Evolutionary conservation across 2,329 filamentous ascomycete species (phyloP).

Genomic region (Neurospora sp.): DNA sequence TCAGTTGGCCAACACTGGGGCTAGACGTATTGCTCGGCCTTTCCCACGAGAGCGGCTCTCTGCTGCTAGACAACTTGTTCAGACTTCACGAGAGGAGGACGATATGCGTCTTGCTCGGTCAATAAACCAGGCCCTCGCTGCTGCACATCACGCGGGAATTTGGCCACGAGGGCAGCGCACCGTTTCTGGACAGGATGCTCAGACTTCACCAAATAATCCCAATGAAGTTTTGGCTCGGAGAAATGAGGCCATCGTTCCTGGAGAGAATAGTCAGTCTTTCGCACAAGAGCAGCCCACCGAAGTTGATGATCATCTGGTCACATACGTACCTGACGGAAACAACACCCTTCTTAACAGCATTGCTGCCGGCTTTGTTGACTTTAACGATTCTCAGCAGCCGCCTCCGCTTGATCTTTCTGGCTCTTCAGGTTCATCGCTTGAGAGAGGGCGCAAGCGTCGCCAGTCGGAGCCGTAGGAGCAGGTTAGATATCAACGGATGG

Average conservation of each 20-base stretch:
- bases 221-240: not conserved
- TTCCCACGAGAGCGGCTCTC: not conserved
- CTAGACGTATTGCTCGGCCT: not conserved
- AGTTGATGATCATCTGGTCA: not conserved
- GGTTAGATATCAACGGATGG: not conserved
- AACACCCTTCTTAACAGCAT: not conserved
- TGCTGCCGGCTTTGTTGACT: not conserved
- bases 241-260: not conserved
- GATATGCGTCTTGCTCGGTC: not conserved
- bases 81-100: not conserved
- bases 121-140: not conserved
- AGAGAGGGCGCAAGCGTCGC: not conserved
- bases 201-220: not conserved
- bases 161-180: not conserved
- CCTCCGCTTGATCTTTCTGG: not conserved
- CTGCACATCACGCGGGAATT: not conserved
- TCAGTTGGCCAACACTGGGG: not conserved
- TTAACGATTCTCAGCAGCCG: not conserved
- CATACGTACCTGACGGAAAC: not conserved
- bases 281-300: not conserved
- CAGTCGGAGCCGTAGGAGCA: not conserved
- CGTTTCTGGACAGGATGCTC: not conserved
- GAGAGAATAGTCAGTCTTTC: not conserved
- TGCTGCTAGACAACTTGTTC: not conserved
- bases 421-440: not conserved